These are phyloP conservation scores for Melanopsichium pennsylvanicum DNA, from an alignment of 1,284 basidiomycete species.

Conservation along the genomic window DNA sequence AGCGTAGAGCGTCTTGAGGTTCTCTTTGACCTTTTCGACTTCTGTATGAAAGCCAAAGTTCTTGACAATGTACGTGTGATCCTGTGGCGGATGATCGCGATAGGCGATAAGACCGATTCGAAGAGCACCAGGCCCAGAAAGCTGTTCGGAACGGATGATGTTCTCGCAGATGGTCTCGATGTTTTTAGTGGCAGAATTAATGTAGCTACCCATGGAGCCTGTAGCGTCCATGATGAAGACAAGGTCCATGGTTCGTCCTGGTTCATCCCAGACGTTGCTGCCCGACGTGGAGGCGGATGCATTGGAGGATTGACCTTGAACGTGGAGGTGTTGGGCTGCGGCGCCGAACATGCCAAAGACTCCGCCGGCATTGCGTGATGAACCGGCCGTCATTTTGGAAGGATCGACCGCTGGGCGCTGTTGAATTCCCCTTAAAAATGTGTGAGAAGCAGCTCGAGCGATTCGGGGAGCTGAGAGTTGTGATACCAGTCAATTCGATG, in stretches of 20 bases:
- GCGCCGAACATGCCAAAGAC: conserved; percentile 60
- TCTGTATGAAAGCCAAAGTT: conserved; percentile 89
- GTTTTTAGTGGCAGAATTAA: conserved; percentile 82
- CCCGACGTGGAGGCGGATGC: conserved; percentile 15
- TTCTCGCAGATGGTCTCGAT: conserved; percentile 95
- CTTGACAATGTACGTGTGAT: conserved; percentile 76
- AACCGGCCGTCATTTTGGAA: conserved; percentile 24
- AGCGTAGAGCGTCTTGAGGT: conserved; percentile 85
- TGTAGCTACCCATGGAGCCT: conserved; percentile 65
- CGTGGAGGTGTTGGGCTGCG: conserved; percentile 42
- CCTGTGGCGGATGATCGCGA: conserved; percentile 67
- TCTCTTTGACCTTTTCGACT: conserved; percentile 83
- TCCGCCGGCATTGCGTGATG: conserved; percentile 30
- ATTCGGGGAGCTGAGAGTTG: no score
- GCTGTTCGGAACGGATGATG: conserved; percentile 92
- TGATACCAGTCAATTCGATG: no score
- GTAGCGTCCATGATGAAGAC: conserved; percentile 65
- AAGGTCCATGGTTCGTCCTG: conserved; percentile 56
- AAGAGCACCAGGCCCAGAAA: conserved; percentile 84
- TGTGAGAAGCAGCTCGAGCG: no score
- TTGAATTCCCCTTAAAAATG: no score
- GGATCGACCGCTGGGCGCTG: no score
- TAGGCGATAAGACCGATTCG: conserved; percentile 72
- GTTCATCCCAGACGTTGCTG: conserved; percentile 25
- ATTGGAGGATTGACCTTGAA: conserved; percentile 16